Percentiles rank a stretch among this genome's conserved stretches.
These are phyloP conservation scores for Pseudozyma tsukubaensis DNA, from an alignment of 1,284 basidiomycete genomes.

Conservation along the genomic window DNA sequence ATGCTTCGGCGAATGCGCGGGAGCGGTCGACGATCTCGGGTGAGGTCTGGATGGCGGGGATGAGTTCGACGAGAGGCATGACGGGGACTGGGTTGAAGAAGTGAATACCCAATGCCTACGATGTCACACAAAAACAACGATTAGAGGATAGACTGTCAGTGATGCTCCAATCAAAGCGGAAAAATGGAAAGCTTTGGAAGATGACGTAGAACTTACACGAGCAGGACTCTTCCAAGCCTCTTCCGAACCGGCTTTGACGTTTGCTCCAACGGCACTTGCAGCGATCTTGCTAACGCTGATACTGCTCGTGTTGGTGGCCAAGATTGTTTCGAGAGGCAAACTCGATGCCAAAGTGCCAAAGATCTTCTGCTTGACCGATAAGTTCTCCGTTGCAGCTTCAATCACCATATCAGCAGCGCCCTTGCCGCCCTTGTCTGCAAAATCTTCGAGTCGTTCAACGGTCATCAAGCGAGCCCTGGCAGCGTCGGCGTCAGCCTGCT, in stretches of 20 bases:
- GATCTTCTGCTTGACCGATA: constrained; percentile 82
- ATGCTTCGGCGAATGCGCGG: constrained; percentile 83
- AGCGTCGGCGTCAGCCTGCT: constrained; percentile 77
- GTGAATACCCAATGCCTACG: constrained; percentile 75
- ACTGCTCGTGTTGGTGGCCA: constrained; percentile 93
- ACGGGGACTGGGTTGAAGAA: constrained; percentile 83
- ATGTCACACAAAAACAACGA: neutral
- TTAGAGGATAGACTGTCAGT: neutral
- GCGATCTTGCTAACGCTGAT: constrained; percentile 96
- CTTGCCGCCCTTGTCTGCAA: constrained; percentile 66
- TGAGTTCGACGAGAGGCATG: constrained; percentile 92
- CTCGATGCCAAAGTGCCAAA: constrained; percentile 79
- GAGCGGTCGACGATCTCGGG: constrained; percentile 81
- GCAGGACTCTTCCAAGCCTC: constrained; percentile 51
- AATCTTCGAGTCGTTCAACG: constrained; percentile 44
- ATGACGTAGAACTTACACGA: constrained; percentile 26
- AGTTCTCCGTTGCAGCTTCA: constrained; percentile 91
- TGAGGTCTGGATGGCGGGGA: constrained; percentile 90
- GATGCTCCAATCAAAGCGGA: neutral
- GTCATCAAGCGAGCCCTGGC: constrained; percentile 71
- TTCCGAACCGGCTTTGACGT: constrained; percentile 52
- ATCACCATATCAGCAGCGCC: constrained; percentile 87
- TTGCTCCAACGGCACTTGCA: constrained; percentile 69
- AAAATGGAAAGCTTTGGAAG: too few relatives aligned
- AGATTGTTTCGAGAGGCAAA: constrained; percentile 79